phyloP scores from a whole-genome alignment of 495 filamentous ascomycete species.

The Friedmanniomyces endolithicus region DNA sequence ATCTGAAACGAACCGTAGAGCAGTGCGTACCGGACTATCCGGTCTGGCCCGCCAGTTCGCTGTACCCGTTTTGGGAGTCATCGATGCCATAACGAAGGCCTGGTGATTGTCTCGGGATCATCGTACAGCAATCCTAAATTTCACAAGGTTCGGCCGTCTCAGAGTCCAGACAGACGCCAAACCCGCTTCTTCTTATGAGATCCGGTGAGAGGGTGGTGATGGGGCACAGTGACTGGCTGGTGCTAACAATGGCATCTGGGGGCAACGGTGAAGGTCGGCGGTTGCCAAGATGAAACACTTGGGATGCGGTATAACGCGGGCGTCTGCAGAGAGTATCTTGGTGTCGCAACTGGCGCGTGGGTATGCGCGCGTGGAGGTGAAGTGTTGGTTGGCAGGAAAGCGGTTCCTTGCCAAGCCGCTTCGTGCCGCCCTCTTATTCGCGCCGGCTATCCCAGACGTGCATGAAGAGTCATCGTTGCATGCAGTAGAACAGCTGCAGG shows the following conservation, averaged over 20 bases:
- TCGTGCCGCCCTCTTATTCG: neutral
- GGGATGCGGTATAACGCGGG: no score
- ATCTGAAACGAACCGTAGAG: constrained; percentile 19
- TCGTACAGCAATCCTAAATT: neutral
- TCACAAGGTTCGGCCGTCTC: neutral
- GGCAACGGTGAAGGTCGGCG: constrained; percentile 13
- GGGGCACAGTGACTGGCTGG: neutral
- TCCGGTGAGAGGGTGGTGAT: neutral
- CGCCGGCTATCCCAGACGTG: neutral
- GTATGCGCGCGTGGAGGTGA: neutral
- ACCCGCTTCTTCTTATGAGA: neutral
- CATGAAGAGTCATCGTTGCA: neutral
- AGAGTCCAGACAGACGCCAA: neutral
- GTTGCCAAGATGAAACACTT: constrained; percentile 15
- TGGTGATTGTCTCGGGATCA: neutral
- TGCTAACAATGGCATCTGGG: constrained; percentile 2
- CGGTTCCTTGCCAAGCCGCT: neutral
- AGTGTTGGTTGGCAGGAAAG: neutral
- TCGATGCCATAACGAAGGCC: neutral
- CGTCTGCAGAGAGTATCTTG: neutral
- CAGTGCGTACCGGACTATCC: constrained; percentile 7
- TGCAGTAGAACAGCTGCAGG: neutral
- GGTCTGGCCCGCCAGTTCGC: constrained; percentile 2
- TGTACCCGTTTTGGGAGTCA: neutral
- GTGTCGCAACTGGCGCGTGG: no score